These are phyloP conservation scores for Effrenium voratum DNA, from an alignment of 73 alveolate species.

Conservation along the genomic window DNA sequence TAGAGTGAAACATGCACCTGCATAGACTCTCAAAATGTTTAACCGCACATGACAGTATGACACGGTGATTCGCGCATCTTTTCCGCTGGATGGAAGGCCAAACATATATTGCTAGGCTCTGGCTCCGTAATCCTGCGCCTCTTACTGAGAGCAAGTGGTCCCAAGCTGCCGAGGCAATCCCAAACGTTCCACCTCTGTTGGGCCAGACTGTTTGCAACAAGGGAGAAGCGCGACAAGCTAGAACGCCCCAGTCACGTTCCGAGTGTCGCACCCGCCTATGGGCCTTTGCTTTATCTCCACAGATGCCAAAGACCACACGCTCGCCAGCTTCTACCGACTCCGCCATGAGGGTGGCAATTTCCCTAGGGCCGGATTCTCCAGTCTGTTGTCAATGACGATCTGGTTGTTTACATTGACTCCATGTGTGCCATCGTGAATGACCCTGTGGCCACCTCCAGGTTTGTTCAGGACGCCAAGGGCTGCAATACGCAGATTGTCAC, in stretches of 20 bases:
- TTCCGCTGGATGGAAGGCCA: no score
- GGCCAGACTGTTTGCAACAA: not conserved
- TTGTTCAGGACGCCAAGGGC: constrained; percentile 24
- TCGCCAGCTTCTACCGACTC: not conserved
- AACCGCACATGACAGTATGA: no score
- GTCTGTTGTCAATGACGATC: not conserved
- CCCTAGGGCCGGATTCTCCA: constrained; percentile 36
- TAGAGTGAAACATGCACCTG: no score
- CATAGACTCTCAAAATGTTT: no score
- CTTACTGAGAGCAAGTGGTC: no score
- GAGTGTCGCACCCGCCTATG: not conserved
- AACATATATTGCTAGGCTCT: no score
- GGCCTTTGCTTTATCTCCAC: not conserved
- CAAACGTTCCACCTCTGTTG: constrained; percentile 6
- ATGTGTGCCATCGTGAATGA: constrained; percentile 22
- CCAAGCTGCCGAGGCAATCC: constrained; percentile 44
- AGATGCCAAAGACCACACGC: not conserved
- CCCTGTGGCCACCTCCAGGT: not conserved
- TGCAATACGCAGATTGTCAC: not conserved
- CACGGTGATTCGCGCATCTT: no score
- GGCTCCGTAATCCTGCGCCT: no score
- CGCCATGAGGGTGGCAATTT: not conserved
- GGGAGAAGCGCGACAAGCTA: not conserved
- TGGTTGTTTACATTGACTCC: constrained; percentile 1
- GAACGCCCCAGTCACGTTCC: not conserved